Evolutionary conservation across 805 yeast species (phyloP).

Genomic region (Candida khao-thaluensis): DNA sequence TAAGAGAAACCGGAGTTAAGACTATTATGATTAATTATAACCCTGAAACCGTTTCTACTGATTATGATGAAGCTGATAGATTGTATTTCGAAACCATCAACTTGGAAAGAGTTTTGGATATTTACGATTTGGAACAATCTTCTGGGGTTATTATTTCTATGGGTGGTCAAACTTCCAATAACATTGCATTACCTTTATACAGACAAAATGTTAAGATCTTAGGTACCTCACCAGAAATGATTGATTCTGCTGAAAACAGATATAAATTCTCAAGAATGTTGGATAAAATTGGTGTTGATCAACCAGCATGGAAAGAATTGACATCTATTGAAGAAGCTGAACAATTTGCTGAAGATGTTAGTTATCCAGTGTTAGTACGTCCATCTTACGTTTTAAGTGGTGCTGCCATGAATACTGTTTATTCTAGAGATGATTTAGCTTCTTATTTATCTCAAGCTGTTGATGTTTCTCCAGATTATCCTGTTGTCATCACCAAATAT

Average conservation of each 20-base stretch:
- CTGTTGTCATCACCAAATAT: conserved; percentile 95
- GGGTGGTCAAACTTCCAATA: conserved; percentile 99
- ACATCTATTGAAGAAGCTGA: conserved; percentile 93
- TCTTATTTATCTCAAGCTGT: conserved; percentile 90
- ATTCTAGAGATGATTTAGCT: conserved; percentile 83
- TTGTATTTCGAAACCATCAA: conserved; percentile 94
- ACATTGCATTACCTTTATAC: conserved; percentile 88
- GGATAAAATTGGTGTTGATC: conserved; percentile 95
- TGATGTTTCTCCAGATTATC: conserved; percentile 96
- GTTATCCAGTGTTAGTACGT: conserved; percentile 94
- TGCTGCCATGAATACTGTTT: conserved; percentile 98
- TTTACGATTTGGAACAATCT: conserved; percentile 87
- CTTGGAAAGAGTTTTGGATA: conserved; percentile 90
- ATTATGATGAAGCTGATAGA: conserved; percentile 97
- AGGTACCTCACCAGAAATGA: conserved; percentile 98
- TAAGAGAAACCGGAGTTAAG: conserved; percentile 71
- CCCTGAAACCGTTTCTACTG: conserved; percentile 98
- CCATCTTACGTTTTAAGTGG: conserved; percentile 97
- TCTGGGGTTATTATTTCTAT: conserved; percentile 91
- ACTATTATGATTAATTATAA: conserved; percentile 97
- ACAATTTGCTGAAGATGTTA: conserved; percentile 82
- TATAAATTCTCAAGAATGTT: conserved; percentile 97
- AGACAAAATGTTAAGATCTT: conserved; percentile 92
- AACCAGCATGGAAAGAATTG: conserved; percentile 98
- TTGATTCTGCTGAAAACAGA: conserved; percentile 97